phyloP scores from a whole-genome alignment of 176 grass and related monocot species.

The Oryza glaberrima region DNA sequence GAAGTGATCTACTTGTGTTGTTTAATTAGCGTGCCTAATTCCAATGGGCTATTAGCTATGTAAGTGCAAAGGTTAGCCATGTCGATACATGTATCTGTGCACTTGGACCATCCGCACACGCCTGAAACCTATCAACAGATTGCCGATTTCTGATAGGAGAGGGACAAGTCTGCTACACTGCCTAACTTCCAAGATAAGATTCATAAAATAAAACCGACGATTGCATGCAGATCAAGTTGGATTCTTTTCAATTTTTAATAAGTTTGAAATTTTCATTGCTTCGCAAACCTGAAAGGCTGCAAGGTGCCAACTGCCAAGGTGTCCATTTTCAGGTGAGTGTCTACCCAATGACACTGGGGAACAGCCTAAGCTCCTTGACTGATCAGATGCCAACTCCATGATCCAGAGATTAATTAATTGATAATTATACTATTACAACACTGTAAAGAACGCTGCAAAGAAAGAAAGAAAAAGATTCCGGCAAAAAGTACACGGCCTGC shows the following conservation, averaged over 20 bases:
- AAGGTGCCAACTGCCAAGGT: background rate
- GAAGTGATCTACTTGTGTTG: background rate
- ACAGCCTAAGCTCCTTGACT: background rate
- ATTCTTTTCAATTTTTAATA: background rate
- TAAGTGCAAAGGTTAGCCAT: background rate
- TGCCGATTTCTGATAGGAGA: background rate
- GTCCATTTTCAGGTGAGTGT: background rate
- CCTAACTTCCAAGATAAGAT: conserved; percentile 22
- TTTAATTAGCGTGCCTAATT: background rate
- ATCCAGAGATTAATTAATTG: background rate
- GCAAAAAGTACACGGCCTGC: background rate
- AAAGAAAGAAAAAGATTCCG: background rate
- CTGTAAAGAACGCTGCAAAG: background rate
- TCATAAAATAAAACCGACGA: background rate
- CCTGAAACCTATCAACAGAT: background rate
- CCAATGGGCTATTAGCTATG: background rate
- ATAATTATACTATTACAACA: background rate
- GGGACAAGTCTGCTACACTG: conserved; percentile 1
- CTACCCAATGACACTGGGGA: background rate
- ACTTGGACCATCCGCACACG: conserved; percentile 31
- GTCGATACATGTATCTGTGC: conserved; percentile 2
- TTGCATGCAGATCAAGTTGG: background rate
- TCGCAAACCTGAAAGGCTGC: background rate
- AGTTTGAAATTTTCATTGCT: background rate
- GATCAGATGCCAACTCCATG: conserved; percentile 18